These are phyloP conservation scores for Phaseolus coccineus DNA, from an alignment of 331 rosid species.

Conservation along the genomic window DNA sequence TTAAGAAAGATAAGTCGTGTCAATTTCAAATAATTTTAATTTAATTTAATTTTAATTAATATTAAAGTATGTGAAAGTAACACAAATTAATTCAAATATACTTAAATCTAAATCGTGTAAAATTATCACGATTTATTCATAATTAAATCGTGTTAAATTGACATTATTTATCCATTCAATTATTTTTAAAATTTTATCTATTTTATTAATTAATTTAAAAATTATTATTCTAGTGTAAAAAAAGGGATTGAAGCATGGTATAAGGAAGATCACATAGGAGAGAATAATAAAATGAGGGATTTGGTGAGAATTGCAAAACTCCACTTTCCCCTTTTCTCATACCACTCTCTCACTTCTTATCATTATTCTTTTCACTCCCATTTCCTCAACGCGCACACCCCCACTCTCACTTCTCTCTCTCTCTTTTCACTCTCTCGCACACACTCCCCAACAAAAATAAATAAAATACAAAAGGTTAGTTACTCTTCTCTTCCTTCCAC, in stretches of 20 bases:
- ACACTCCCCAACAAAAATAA: neutral
- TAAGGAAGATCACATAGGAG: neutral
- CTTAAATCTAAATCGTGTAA: too few species aligned
- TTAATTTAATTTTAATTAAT: too few species aligned
- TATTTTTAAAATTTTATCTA: too few species aligned
- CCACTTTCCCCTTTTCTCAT: slow-evolving; percentile 43
- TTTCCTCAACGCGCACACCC: slow-evolving; percentile 40
- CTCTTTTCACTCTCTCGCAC: neutral
- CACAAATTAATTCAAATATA: too few species aligned
- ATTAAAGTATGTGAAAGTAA: too few species aligned
- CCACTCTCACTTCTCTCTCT: neutral
- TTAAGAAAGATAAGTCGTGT: too few species aligned
- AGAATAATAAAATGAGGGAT: neutral
- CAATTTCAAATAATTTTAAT: too few species aligned
- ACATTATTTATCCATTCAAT: too few species aligned
- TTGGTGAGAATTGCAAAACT: slow-evolving; percentile 38
- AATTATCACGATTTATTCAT: too few species aligned
- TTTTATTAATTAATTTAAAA: too few species aligned
- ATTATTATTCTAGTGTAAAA: too few species aligned
- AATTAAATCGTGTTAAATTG: too few species aligned
- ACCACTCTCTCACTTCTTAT: slow-evolving; percentile 45
- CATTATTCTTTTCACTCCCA: slow-evolving; percentile 45
- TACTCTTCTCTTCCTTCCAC: slow-evolving; percentile 1
- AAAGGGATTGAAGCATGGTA: neutral
- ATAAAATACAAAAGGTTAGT: neutral